Evolutionary conservation across 140 eudicot genomes (phyloP), one percentile per base, ranked within the genome.

Genomic region (Ambrosia hybrid): DNA sequence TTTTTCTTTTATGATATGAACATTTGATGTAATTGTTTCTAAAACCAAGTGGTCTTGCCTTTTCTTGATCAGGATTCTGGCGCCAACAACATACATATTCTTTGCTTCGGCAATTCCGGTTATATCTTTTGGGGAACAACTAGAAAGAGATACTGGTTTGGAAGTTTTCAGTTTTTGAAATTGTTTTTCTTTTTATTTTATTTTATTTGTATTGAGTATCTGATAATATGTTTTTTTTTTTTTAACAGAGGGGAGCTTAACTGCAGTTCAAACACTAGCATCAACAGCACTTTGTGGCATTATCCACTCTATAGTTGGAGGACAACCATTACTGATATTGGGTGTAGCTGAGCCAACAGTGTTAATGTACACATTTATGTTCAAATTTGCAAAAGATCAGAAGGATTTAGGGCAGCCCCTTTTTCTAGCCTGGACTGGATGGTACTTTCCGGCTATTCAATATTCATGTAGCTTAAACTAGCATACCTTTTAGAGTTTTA

Each of bases 291-390:
- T 94, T 39, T 94, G 99, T 80, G 99, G 99, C 41, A 76, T 94
- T n/a, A 91, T 94, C 81, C 99, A 94, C 75, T 86, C 99, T 13
- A 84, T 94, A 74, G 56, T 90, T 70, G 99, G 99, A 45, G 99
- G 99, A 72, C 99, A 94, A 51, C 99, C 99, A 10, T 81, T 94
- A 11, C 96, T 94, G 14, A 90, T 94, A 72, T 88, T 94, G 58
- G 99, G 99, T 41, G 99, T 94, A 7, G 99, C 99, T 52, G 99
- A 94, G 73, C 99, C 99, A 33, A 94, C 99, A 0, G 99, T 94
- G 51, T 74, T 94, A 37, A 94, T 94, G 99, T 94, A 94, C 85
- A 94, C 97, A 10, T 94, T 90, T 83, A 86, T 94, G 97, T 94
- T 82, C 86, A 79, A 88, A 43, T 94, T 94, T 70, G 99, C 94